Evolutionary conservation across 2,329 filamentous ascomycete genomes (phyloP), one percentile per base, ranked within the genome.

Genomic region (Penicillium sclerotigenum): DNA sequence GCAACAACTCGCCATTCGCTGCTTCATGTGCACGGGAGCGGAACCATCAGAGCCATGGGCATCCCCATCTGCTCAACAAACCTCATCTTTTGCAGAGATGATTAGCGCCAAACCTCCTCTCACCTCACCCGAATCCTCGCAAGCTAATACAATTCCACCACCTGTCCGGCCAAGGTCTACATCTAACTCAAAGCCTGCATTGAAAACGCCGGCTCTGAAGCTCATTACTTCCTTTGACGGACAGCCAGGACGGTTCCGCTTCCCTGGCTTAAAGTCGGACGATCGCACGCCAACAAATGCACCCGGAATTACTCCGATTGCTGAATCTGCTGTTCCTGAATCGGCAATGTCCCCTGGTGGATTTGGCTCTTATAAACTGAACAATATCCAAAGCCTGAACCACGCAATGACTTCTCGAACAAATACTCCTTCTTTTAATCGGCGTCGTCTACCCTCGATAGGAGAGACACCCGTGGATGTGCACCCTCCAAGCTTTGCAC

Each of bases 1-100:
- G 66, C 89, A 94, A 62, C 90, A 96, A 66, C 80, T 99, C 43
- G 94, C 94, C 18, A 94, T 97, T 47, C 83, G 92, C 66, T 97
- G 86, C 74, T 97, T 97, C 71, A 91, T 93, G 47, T 97, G 93
- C 71, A 94, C 91, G 18, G 91, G 89, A 24, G 81, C 88, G 20
- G 91, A 97, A 70, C 88, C 90, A 0, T 86, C 88, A 0, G 91
- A 94, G 71, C 88, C 90, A 1, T 97, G 91, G 92, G 84, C 87
- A 20, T 96, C 92, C 9, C 91, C 93, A 10, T 87, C 89, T 3
- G 89, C 91, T 24, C 82, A 87, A 66, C 80, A 83, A 61, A 81
- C 80, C 10, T 80, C 81, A 9, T 66, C 50, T 78, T 82, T 70
- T 61, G 59, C 63, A 14, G 68, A 73, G 13, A 53, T 66, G 1